Evolutionary conservation across 2,329 filamentous ascomycete species (phyloP).

Genomic region (Calonectria honghensis): DNA sequence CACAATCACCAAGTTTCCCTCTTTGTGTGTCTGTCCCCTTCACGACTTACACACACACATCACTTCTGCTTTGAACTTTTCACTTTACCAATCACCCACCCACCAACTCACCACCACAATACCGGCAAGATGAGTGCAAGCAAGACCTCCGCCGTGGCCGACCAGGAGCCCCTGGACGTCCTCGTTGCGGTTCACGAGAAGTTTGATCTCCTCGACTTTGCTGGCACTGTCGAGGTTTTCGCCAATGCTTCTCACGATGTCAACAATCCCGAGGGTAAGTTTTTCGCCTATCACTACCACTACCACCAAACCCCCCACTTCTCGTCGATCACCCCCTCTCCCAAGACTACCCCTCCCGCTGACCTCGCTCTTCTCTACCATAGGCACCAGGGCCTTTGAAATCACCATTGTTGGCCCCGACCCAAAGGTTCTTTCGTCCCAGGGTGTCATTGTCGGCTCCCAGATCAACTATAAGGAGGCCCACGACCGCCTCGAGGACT

Average conservation of each 20-base stretch:
- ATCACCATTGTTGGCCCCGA: conserved; percentile 73
- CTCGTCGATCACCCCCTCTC: conserved; percentile 27
- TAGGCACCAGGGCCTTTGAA: conserved; percentile 75
- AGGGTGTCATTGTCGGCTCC: conserved; percentile 82
- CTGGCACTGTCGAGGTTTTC: conserved; percentile 73
- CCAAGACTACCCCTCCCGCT: conserved; percentile 51
- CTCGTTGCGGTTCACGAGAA: conserved; percentile 77
- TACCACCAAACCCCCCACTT: conserved; percentile 38
- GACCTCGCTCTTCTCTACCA: conserved; percentile 46
- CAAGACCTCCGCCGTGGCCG: conserved; percentile 75
- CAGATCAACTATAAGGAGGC: conserved; percentile 88
- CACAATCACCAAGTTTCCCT: conserved; percentile 42
- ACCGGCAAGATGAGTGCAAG: conserved; percentile 72
- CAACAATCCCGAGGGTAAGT: conserved; percentile 70
- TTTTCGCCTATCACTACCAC: conserved; percentile 22
- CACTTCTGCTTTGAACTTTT: conserved; percentile 38
- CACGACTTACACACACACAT: conserved; percentile 38
- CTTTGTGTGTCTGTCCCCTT: conserved; percentile 42
- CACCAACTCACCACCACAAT: conserved; percentile 49
- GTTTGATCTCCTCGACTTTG: conserved; percentile 76
- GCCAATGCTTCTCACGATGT: conserved; percentile 71
- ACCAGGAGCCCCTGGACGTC: conserved; percentile 75
- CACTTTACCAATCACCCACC: conserved; percentile 47
- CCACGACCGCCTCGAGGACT: conserved; percentile 82
- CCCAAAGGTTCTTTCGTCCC: conserved; percentile 72